Base-by-base conservation (phyloP, 2,329 filamentous ascomycete genomes). In the Botrytis deweyae region DNA sequence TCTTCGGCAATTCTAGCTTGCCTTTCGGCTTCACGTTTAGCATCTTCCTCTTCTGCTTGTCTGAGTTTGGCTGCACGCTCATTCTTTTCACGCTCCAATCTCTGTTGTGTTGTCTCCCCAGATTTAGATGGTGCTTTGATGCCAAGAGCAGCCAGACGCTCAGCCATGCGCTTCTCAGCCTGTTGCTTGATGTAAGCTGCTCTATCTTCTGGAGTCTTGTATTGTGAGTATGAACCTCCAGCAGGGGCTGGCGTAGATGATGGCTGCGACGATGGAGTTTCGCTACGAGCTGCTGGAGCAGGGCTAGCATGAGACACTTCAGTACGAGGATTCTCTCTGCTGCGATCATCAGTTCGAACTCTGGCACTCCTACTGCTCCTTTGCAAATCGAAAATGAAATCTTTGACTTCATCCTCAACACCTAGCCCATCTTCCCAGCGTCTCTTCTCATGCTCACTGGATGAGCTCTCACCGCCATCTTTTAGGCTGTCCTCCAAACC, bases 361-460 rank as follows among this genome's bases (percentile, higher is more conserved):
- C 91, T 91, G 71, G 93, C 87, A 76, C 93, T 88, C 77, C 94
- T 90, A 82, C 94, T 97, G 76, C 91, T 93, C 75, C 95, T 90
- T 82, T 98, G 95, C 71, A 99, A 85, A 78, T 98, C 96, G 81
- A 96, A 98, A 81, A 99, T 99, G 83, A 99, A 98, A 80, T 99
- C 96, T 80, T 94, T 93, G 75, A 98, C 92, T 80, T 97, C 94
- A 80, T 99, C 95, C 81, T 99, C 96, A 42, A 99, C 96, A 42
- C 96, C 96, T 55, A 99, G 87, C 16, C 90, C 96, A 83, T 99
- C 96, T 79, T 99, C 94, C 96, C 96, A 99, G 75, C 96, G 90
- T 75, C 96, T 90, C 79, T 90, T 91, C 85, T 99, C 96, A 81
- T 98, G 95, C 83, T 98, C 94, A 76, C 91, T 93, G 4, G 91